Evolutionary conservation across 768 basidiomycete genomes (phyloP), one percentile per base, ranked within the genome.

Genomic region (Russula emetica): DNA sequence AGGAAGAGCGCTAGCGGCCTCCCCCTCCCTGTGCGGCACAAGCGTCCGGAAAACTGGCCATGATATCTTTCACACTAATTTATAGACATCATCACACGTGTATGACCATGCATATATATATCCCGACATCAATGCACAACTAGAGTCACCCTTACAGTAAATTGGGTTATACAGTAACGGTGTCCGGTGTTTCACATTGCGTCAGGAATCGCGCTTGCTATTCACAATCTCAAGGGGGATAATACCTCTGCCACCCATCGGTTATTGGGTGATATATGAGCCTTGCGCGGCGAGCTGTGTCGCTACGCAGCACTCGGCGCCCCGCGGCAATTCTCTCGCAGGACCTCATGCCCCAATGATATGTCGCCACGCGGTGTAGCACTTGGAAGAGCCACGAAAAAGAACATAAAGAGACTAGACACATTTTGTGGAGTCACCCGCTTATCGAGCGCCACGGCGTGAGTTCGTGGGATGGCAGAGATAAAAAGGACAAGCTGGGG

Each of bases 51-150:
- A 49, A 34, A 4, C 47, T 42, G 34, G 30, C 53, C n/a, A 30
- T 60, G 34, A 53, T 32, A 54, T 20, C 14, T 9, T 24, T 11
- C 30, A 18, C 32, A 50, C 51, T 64, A 56, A 62, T 60, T 55
- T 64, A 64, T 64, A 64, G 58, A 60, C 51, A 60, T 22, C 63
- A 64, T 50, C 30, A 55, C 58, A 64, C 55, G 45, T 64, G 58
- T 64, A 64, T 55, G 58, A 64, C 63, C 53, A 64, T 22, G 53
- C 63, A 64, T 60, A 53, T 59, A 40, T 64, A 64, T 64, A 60
- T 24, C 54, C 36, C 30, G 22, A 49, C 28, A 24, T 49, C 20
- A 54, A 13, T 47, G 44, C 53, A 55, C 44, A 20, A 13, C 32
- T 13, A 55, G 26, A 7, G 24, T 42, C 20, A 1, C 9, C 2